These are phyloP conservation scores for Podospora pseudoanserina DNA, from an alignment of 495 filamentous ascomycete genomes.

Conservation along the genomic window DNA sequence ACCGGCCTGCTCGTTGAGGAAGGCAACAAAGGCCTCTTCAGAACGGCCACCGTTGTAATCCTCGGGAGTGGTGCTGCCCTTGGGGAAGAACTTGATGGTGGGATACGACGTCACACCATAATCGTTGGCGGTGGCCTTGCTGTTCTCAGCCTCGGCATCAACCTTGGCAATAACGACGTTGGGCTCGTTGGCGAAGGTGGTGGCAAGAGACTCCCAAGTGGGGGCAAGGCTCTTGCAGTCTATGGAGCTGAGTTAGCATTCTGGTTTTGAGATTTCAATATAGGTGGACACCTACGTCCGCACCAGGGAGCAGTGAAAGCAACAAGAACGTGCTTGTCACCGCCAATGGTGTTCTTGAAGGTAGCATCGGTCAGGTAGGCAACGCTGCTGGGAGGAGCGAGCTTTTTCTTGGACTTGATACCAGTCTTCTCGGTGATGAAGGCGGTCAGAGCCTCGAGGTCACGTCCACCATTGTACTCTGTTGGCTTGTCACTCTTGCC, in stretches of 20 bases:
- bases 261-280: background rate
- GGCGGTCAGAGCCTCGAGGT: constrained; percentile 75
- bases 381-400: constrained; percentile 63
- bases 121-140: constrained; percentile 69
- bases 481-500: constrained; percentile 85
- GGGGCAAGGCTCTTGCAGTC: constrained; percentile 97
- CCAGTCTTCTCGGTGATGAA: constrained; percentile 91
- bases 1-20: constrained; percentile 84
- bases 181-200: constrained; percentile 73
- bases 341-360: constrained; percentile 74
- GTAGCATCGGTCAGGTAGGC: constrained; percentile 73
- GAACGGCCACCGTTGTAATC: constrained; percentile 73
- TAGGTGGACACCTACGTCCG: constrained; percentile 67
- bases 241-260: constrained; percentile 40
- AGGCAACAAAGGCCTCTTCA: constrained; percentile 72
- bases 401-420: constrained; percentile 68
- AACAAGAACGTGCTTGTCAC: constrained; percentile 87
- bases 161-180: constrained; percentile 87
- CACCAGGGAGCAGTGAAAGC: constrained; percentile 98
- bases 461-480: constrained; percentile 82
- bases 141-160: constrained; percentile 82
- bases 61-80: constrained; percentile 70
- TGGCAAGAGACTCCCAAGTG: constrained; percentile 81
- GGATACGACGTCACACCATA: constrained; percentile 84
- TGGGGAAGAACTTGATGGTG: constrained; percentile 97